These are phyloP conservation scores for Amaranthus cruentus DNA, from an alignment of 148 eudicot genomes.

Conservation along the genomic window DNA sequence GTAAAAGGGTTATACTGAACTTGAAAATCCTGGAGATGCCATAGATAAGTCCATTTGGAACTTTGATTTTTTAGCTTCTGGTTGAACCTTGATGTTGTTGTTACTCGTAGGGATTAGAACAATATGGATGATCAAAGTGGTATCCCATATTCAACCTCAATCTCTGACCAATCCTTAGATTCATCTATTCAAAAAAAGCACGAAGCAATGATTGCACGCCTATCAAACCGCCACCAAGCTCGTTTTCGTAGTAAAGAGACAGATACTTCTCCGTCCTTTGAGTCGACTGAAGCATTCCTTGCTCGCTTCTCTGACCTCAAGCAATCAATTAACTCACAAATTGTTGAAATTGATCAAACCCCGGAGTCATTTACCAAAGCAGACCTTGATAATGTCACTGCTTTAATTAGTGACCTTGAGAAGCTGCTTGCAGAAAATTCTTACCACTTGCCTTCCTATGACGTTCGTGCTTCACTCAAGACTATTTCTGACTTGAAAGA, in stretches of 20 bases:
- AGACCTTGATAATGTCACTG: conserved; percentile 35
- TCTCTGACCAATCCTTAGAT: conserved; percentile 9
- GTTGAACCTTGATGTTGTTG: conserved; percentile 7
- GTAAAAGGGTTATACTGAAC: not conserved
- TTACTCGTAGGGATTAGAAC: conserved; percentile 10
- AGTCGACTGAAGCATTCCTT: conserved; percentile 61
- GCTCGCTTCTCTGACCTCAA: conserved; percentile 48
- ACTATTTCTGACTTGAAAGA: conserved; percentile 50
- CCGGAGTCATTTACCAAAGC: conserved; percentile 31
- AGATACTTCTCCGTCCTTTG: conserved; percentile 31
- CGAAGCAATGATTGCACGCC: conserved; percentile 74
- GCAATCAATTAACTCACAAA: conserved; percentile 40
- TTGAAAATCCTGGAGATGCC: not conserved
- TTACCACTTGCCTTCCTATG: conserved; percentile 69
- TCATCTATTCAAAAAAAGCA: conserved; percentile 39
- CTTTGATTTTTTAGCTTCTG: not conserved
- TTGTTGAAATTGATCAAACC: conserved; percentile 36
- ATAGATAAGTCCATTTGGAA: not conserved
- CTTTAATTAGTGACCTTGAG: conserved; percentile 52
- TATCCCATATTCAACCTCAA: conserved; percentile 5
- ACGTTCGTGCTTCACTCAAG: conserved; percentile 63
- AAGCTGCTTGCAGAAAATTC: conserved; percentile 68
- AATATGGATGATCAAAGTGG: conserved; percentile 25
- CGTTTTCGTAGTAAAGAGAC: conserved; percentile 30
- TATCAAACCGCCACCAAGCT: conserved; percentile 54